These are phyloP conservation scores for Teratosphaeria nubilosa DNA, from an alignment of 2,329 filamentous ascomycete species.

Conservation along the genomic window DNA sequence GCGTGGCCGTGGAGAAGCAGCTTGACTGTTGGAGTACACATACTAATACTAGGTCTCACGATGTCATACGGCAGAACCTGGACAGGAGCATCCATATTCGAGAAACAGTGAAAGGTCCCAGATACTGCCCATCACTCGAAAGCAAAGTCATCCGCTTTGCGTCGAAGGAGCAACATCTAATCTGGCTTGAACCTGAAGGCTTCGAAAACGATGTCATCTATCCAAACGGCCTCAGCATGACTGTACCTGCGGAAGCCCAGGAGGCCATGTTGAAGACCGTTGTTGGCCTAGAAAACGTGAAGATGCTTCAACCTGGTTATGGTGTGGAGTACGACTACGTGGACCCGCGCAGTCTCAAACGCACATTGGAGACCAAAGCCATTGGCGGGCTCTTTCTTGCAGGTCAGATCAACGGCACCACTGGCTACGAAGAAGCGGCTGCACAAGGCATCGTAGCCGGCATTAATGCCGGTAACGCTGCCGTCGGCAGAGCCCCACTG, in stretches of 20 bases:
- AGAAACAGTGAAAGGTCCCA: slow-evolving; percentile 84
- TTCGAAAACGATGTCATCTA: slow-evolving; percentile 86
- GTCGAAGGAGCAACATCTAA: slow-evolving; percentile 70
- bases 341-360: slow-evolving; percentile 75
- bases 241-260: slow-evolving; percentile 79
- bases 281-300: slow-evolving; percentile 74
- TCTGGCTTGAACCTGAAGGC: slow-evolving; percentile 96
- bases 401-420: slow-evolving; percentile 96
- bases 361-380: slow-evolving; percentile 88
- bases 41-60: slow-evolving; percentile 74
- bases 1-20: slow-evolving; percentile 69
- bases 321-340: slow-evolving; percentile 99
- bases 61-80: slow-evolving; percentile 78
- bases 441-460: slow-evolving; percentile 88
- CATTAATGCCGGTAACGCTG: slow-evolving; percentile 81
- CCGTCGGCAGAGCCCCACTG: slow-evolving; percentile 55
- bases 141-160: slow-evolving; percentile 85
- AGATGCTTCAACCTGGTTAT: slow-evolving; percentile 90
- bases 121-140: slow-evolving; percentile 92
- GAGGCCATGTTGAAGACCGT: slow-evolving; percentile 77
- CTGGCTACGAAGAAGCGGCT: slow-evolving; percentile 94
- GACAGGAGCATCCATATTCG: slow-evolving; percentile 94
- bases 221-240: slow-evolving; percentile 96
- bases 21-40: slow-evolving; percentile 78
- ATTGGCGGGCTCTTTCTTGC: slow-evolving; percentile 84